Evolutionary conservation across 2,329 filamentous ascomycete genomes (phyloP).

Genomic region (Aspergillus aculeatinus): DNA sequence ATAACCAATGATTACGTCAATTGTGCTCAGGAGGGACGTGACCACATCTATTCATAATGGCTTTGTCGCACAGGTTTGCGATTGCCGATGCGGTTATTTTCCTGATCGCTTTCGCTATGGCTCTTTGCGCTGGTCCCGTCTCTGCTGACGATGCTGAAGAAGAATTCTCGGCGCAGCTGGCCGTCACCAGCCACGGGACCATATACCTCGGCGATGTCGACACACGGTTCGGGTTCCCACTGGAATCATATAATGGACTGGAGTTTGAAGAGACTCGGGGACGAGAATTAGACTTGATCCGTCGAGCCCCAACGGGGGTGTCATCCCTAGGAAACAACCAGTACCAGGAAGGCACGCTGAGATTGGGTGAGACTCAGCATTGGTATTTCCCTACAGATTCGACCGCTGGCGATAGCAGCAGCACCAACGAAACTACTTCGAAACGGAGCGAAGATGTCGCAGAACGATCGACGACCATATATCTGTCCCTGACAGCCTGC

Average conservation of each 20-base stretch:
- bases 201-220: constrained; percentile 42
- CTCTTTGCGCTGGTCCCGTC: constrained; percentile 58
- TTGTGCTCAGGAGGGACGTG: background rate
- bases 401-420: constrained; percentile 48
- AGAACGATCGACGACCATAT: constrained; percentile 57
- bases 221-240: constrained; percentile 25
- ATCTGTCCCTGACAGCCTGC: constrained; percentile 84
- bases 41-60: background rate
- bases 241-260: constrained; percentile 32
- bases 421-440: constrained; percentile 30
- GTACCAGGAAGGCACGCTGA: constrained; percentile 59
- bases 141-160: constrained; percentile 63
- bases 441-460: constrained; percentile 28
- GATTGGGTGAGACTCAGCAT: constrained; percentile 60
- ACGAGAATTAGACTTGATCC: constrained; percentile 51
- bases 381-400: constrained; percentile 64
- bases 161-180: constrained; percentile 38
- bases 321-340: constrained; percentile 64
- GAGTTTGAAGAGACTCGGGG: constrained; percentile 33
- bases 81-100: background rate
- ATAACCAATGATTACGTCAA: background rate
- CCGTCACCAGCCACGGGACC: constrained; percentile 49
- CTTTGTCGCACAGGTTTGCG: background rate
- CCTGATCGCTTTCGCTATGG: constrained; percentile 57
- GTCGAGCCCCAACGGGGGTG: constrained; percentile 53